Conservation (phyloP, 805 yeast genomes). For the Brettanomyces bruxellensis region DNA sequence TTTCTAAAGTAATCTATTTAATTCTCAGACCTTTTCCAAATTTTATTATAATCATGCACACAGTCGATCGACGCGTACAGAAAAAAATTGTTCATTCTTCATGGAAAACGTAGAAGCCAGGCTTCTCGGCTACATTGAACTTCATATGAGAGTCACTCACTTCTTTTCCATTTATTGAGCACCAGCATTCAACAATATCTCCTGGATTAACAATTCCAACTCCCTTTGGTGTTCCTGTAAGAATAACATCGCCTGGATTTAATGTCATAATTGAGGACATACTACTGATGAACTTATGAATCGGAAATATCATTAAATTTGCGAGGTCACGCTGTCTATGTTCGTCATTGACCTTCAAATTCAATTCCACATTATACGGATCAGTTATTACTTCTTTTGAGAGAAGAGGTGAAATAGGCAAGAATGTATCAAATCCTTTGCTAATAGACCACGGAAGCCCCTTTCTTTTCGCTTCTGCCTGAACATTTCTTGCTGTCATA, state of each 20-base stretch:
- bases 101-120: conserved; percentile 51
- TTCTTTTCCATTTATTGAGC: conserved; percentile 45
- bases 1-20: too few relatives aligned
- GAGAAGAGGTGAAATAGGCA: conserved; percentile 74
- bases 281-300: conserved; percentile 68
- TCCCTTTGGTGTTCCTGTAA: conserved; percentile 97
- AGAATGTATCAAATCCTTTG: conserved; percentile 93
- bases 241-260: conserved; percentile 80
- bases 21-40: background rate
- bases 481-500: conserved; percentile 93
- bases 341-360: conserved; percentile 62
- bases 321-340: conserved; percentile 68
- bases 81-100: conserved; percentile 6
- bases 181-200: conserved; percentile 59
- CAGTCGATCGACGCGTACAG: background rate
- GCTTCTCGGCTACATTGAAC: conserved; percentile 42
- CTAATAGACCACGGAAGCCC: conserved; percentile 97
- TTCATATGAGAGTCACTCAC: conserved; percentile 42
- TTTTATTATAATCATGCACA: background rate
- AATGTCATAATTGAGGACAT: conserved; percentile 88
- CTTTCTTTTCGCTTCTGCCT: conserved; percentile 85
- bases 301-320: conserved; percentile 77
- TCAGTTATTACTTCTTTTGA: conserved; percentile 58
- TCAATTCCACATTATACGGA: conserved; percentile 61
- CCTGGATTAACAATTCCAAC: conserved; percentile 84